Evolutionary conservation across 768 basidiomycete genomes (phyloP), one percentile per base, ranked within the genome.

Genomic region (Amanita thiersii): DNA sequence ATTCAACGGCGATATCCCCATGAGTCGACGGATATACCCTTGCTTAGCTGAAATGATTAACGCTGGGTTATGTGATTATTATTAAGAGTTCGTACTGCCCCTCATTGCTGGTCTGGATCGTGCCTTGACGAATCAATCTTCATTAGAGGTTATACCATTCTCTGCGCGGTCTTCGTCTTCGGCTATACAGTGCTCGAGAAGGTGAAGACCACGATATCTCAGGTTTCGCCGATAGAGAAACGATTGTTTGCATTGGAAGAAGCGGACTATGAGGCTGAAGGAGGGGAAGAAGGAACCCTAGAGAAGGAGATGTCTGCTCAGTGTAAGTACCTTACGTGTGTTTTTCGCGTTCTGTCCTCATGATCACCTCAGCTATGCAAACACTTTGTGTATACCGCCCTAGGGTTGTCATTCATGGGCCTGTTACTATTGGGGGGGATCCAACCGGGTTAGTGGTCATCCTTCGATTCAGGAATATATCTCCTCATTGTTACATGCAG

Each of bases 1-100:
- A 86, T 99, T 17, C 96, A 99, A 56, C 68, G 96, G 45, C 73
- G 86, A 41, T 99, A 99, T 59, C 96, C 96, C 0, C 96, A 99
- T 69, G 85, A 88, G 62, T 85, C 88, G 3, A 77, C 72, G 23
- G 92, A 98, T 47, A 72, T 96, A 7, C 64, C 97, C 2, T 55
- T 91, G 37, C 69, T 98, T 41, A 77, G 88, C 93, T 5, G 85
- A 88, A 52, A 80, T 81, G 1, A 96, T 98, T 47, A 70, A 71
- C 23, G 79, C 96, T 12, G 77, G 82, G 24, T 68, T 96, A 37
- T 72, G 88, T 29, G 96, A 99, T 94, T 52, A 88, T 93, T 1
- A 79, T 96, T 43, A 91, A 96, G 62, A 94, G 94, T 96, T 52
- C 39, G 81, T 66, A 20, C 14, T 25, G n/a, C 39, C 46, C 39